Evolutionary conservation across 331 rosid species (phyloP).

Genomic region (Telfairia occidentalis): DNA sequence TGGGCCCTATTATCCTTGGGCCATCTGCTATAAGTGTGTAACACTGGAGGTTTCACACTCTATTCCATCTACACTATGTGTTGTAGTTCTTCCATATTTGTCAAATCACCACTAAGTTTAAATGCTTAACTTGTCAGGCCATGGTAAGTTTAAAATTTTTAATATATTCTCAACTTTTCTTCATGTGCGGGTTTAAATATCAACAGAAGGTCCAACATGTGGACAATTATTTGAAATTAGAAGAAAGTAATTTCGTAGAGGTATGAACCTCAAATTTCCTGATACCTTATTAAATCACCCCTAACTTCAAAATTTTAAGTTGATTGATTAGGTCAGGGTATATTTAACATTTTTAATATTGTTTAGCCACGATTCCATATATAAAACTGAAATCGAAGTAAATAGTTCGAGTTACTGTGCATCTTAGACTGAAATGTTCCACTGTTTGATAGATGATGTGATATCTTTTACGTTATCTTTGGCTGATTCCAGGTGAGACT

Average conservation of each 20-base stretch:
- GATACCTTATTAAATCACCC: neutral
- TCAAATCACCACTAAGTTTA: neutral
- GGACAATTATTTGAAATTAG: neutral
- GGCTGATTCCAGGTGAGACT: slow-evolving; percentile 58
- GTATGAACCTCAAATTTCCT: neutral
- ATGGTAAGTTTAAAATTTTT: too few relatives aligned
- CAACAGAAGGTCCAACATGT: neutral
- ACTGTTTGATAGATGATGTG: neutral
- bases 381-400: neutral
- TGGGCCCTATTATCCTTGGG: too few relatives aligned
- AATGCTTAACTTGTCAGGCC: neutral
- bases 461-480: neutral
- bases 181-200: neutral
- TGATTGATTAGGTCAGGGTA: neutral
- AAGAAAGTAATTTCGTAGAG: neutral
- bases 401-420: neutral
- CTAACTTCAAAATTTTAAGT: neutral
- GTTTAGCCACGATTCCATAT: neutral
- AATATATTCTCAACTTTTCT: neutral
- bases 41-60: too few relatives aligned
- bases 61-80: neutral
- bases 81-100: neutral
- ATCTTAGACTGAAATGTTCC: neutral
- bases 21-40: too few relatives aligned
- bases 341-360: neutral